These are phyloP conservation scores for Phytophthora chlamydospora DNA, from an alignment of 352 stramenopile genomes.

Conservation along the genomic window DNA sequence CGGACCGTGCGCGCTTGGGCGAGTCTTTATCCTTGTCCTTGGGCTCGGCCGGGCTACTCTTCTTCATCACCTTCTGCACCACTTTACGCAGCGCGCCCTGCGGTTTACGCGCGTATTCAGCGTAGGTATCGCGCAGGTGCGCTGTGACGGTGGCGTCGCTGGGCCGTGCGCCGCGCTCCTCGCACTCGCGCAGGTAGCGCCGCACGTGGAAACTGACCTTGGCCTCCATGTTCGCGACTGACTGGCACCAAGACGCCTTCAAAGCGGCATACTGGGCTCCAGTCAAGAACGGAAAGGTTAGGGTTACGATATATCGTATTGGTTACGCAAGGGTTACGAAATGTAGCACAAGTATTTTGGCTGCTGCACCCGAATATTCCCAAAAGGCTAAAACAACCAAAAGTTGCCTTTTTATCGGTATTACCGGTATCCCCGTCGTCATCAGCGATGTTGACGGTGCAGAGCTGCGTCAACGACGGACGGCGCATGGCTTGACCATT, in stretches of 20 bases:
- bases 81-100: slow-evolving; percentile 68
- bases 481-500: too few relatives aligned
- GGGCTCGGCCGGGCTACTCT: slow-evolving; percentile 25
- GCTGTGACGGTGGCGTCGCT: slow-evolving; percentile 66
- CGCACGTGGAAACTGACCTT: slow-evolving; percentile 90
- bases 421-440: too few relatives aligned
- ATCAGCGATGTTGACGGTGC: too few relatives aligned
- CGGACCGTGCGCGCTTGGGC: slow-evolving; percentile 64
- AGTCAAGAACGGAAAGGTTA: too few relatives aligned
- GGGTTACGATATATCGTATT: too few relatives aligned
- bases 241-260: neutral
- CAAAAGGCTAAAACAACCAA: too few relatives aligned
- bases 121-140: slow-evolving; percentile 75
- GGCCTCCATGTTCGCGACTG: slow-evolving; percentile 59
- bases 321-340: too few relatives aligned
- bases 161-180: slow-evolving; percentile 60
- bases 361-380: too few relatives aligned
- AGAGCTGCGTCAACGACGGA: too few relatives aligned
- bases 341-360: too few relatives aligned
- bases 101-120: slow-evolving; percentile 89
- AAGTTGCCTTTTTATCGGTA: too few relatives aligned
- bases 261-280: too few relatives aligned
- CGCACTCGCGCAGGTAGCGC: slow-evolving; percentile 82
- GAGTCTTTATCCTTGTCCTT: slow-evolving; percentile 1
- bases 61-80: slow-evolving; percentile 77